Evolutionary conservation across 352 stramenopile species (phyloP).

Genomic region (Ophiocytium majus): DNA sequence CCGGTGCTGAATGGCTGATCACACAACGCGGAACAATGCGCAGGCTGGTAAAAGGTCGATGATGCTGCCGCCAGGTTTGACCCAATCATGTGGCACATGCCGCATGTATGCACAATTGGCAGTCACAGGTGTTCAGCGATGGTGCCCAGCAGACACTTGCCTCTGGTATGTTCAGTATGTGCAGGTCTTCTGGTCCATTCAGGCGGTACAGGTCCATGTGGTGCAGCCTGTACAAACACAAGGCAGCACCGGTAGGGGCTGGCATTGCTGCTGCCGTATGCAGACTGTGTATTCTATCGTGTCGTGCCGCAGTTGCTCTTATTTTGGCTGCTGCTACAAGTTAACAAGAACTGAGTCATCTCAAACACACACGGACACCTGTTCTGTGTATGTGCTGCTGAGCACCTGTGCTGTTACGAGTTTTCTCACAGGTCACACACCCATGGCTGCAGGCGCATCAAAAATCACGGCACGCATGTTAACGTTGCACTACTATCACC

Average conservation of each 20-base stretch:
- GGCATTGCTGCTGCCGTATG: neutral
- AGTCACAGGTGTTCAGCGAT: too few relatives aligned
- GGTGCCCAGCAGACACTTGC: too few relatives aligned
- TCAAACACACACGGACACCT: neutral
- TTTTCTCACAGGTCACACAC: neutral
- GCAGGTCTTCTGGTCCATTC: slow-evolving; percentile 37
- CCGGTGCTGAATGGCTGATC: too few relatives aligned
- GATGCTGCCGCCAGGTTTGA: too few relatives aligned
- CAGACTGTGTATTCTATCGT: too few relatives aligned
- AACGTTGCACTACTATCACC: neutral
- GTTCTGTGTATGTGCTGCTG: neutral
- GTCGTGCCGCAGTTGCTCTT: too few relatives aligned
- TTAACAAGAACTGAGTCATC: neutral
- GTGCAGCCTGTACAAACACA: slow-evolving; percentile 46
- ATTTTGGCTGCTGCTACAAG: too few relatives aligned
- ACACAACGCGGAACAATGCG: too few relatives aligned
- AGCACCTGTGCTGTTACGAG: neutral
- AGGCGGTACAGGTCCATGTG: slow-evolving; percentile 59
- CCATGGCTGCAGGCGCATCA: neutral
- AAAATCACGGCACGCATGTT: neutral
- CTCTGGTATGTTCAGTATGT: slow-evolving; percentile 53
- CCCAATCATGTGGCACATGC: too few relatives aligned
- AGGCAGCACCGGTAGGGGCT: neutral
- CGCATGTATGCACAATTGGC: too few relatives aligned
- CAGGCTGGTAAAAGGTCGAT: too few relatives aligned